Evolutionary conservation across 768 basidiomycete species (phyloP), one percentile per base, ranked within the genome.

Genomic region (Leccinellum luteum): DNA sequence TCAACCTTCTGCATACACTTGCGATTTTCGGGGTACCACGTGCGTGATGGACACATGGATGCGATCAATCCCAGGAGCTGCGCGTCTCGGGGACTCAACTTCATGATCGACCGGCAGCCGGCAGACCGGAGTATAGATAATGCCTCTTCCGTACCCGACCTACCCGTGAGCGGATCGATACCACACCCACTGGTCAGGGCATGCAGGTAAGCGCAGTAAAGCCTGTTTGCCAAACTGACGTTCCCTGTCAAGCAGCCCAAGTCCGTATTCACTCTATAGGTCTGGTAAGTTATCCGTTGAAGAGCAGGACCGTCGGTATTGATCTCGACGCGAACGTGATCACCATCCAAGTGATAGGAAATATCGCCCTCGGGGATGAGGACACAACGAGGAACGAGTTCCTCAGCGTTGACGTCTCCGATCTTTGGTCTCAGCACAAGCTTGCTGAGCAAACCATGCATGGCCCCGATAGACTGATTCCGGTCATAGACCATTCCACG

Each of bases 111-210:
- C 31, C 59, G 66, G 35, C 67, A 75, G 9, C 67, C 57, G 6
- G 77, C 74, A 0, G 77, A 78, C 12, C 58, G 58, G 25, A 83
- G 65, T 45, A 75, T 63, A 49, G 68, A 60, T 19, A 81, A 61
- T 1, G 80, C 80, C 48, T 81, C 73, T 41, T 79, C 74, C 1
- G 75, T 74, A 4, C 81, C 81, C 0, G 76, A 77, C 8, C 75
- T 74, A 17, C 62, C 60, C 1, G 76, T 79, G 19, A 83, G 67
- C 3, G 78, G 77, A 64, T 83, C 81, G 12, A 71, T 68, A 15
- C 76, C 64, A 48, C 73, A 73, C 45, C 75, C 72, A n/a, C 76
- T 75, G 2, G 75, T 81, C 3, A 80, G 56, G 17, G 78, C 76
- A 45, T 83, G 82, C 15, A 83, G 68, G 51, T 79, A 78, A 3